Conservation (phyloP, 176 grass and related monocot genomes). For the Hsuehochloa calcarea region DNA sequence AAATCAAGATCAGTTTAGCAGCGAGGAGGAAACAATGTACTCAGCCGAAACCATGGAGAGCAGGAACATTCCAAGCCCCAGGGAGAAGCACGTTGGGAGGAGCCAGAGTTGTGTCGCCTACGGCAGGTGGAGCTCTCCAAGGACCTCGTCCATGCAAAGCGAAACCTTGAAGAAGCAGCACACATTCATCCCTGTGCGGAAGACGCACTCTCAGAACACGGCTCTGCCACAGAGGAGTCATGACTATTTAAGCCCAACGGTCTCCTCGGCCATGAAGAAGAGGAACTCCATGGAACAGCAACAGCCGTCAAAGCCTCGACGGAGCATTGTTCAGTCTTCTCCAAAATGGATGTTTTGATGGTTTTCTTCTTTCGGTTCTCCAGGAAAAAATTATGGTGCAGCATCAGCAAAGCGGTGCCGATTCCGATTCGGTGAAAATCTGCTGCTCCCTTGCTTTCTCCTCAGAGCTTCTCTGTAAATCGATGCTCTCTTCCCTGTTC, state of each 20-base stretch:
- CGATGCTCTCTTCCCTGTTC: background rate
- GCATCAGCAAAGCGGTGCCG: background rate
- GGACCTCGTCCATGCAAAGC: constrained; percentile 33
- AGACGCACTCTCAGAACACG: constrained; percentile 57
- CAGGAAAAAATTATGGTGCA: background rate
- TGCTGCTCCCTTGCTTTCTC: constrained; percentile 15
- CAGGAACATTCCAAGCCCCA: constrained; percentile 69
- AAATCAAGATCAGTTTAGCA: constrained; percentile 51
- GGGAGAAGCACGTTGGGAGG: constrained; percentile 72
- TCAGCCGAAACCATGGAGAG: constrained; percentile 99
- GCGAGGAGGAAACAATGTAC: constrained; percentile 94
- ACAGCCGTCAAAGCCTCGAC: constrained; percentile 46
- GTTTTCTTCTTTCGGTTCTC: constrained; percentile 2
- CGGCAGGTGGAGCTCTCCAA: constrained; percentile 71
- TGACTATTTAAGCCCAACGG: constrained; percentile 79
- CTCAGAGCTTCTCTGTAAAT: background rate
- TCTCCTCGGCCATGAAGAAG: constrained; percentile 93
- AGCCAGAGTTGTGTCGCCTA: constrained; percentile 84
- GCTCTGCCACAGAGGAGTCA: constrained; percentile 57
- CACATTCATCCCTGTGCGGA: constrained; percentile 52
- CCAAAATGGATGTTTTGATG: constrained; percentile 83
- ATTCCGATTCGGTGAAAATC: background rate
- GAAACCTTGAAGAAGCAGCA: constrained; percentile 63
- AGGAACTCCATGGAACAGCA: constrained; percentile 65
- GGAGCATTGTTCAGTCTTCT: constrained; percentile 54